phyloP scores from a whole-genome alignment of 1,139 yeast species.

The Magnusiomyces tetraspermus region DNA sequence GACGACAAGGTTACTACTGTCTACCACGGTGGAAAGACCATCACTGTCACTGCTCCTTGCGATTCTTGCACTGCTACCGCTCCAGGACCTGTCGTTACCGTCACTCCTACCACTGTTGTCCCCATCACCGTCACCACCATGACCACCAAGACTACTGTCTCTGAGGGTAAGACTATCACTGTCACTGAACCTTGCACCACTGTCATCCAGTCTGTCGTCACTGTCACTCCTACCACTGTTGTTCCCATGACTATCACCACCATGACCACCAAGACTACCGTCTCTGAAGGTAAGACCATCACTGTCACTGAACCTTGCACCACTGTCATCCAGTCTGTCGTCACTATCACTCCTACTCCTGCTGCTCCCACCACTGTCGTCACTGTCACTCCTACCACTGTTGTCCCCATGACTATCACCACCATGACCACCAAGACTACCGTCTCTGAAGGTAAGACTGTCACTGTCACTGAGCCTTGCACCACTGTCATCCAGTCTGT shows the following conservation, averaged over 20 bases:
- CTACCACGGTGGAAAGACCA: slow-evolving; percentile 6
- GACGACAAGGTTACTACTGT: slow-evolving; percentile 1
- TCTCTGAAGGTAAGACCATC: background rate
- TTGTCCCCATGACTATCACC: slow-evolving; percentile 7
- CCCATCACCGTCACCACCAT: background rate
- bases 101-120: background rate
- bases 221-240: background rate
- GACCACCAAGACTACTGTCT: background rate
- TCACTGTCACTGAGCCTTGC: slow-evolving; percentile 5
- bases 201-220: too few species aligned
- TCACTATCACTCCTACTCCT: background rate
- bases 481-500: background rate
- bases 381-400: slow-evolving; percentile 2
- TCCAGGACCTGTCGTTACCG: background rate
- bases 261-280: background rate
- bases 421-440: slow-evolving; percentile 9
- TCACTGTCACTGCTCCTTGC: slow-evolving; percentile 14
- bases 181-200: slow-evolving; percentile 4
- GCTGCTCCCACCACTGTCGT: slow-evolving; percentile 10
- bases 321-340: background rate
- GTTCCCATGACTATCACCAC: background rate
- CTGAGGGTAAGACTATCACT: background rate
- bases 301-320: slow-evolving; percentile 5
- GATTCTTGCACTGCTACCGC: background rate
- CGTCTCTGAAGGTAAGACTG: slow-evolving; percentile 7